These are phyloP conservation scores for Hypoxylon trugodes DNA, from an alignment of 495 filamentous ascomycete species.

Conservation along the genomic window DNA sequence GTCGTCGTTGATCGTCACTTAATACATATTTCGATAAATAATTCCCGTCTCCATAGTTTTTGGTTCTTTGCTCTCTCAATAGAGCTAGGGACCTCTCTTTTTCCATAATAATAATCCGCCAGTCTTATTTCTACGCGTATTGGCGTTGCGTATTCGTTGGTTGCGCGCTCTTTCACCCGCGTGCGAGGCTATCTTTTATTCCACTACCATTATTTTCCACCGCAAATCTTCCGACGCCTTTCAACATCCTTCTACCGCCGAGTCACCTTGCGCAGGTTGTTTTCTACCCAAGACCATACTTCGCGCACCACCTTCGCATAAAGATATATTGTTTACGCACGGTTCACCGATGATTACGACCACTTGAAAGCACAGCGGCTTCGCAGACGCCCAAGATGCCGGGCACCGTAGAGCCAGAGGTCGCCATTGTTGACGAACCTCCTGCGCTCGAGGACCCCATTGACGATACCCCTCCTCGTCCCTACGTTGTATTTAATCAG, in stretches of 20 bases:
- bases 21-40: no score
- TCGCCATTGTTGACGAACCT: slow-evolving; percentile 31
- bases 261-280: neutral
- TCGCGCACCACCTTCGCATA: neutral
- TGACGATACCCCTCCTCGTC: slow-evolving; percentile 44
- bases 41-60: no score
- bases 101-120: neutral
- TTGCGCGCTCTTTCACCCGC: neutral
- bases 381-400: slow-evolving; percentile 42
- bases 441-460: slow-evolving; percentile 40
- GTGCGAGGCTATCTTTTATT: neutral
- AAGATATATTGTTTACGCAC: neutral
- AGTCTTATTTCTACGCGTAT: neutral
- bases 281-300: neutral
- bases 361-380: slow-evolving; percentile 26
- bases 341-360: slow-evolving; percentile 36
- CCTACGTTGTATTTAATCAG: slow-evolving; percentile 76
- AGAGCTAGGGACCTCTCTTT: neutral
- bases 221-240: neutral
- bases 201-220: neutral
- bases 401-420: slow-evolving; percentile 39
- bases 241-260: neutral
- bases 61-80: no score
- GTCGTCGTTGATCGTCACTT: no score
- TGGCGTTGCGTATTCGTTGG: no score